Conservation (phyloP, 768 basidiomycete genomes). For the Tulasnella sp. region DNA sequence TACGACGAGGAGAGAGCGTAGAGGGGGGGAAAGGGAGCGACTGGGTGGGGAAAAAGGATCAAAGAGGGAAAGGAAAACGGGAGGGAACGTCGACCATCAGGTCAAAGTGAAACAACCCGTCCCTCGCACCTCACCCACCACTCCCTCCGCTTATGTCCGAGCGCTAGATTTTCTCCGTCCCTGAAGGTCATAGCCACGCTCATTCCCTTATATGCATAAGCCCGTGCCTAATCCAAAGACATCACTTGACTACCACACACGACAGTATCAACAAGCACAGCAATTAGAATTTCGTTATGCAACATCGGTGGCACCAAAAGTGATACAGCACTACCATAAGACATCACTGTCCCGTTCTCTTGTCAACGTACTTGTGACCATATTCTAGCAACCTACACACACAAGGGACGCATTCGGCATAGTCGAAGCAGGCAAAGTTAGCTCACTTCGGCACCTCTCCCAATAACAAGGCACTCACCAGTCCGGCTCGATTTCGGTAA, state of each 20-base stretch:
- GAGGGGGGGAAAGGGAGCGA: neutral
- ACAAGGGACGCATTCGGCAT: slow-evolving; percentile 12
- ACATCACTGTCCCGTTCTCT: slow-evolving; percentile 12
- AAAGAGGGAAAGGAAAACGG: neutral
- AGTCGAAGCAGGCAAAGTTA: neutral
- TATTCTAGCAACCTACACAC: slow-evolving; percentile 41
- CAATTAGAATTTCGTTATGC: neutral
- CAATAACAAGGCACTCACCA: slow-evolving; percentile 47
- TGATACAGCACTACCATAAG: neutral
- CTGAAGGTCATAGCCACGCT: neutral
- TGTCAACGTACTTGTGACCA: slow-evolving; percentile 42
- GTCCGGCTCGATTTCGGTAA: slow-evolving; percentile 92
- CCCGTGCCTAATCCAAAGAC: neutral
- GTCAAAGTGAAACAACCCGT: slow-evolving; percentile 1
- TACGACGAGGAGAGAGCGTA: neutral
- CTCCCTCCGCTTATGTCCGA: neutral
- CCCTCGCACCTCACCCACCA: neutral
- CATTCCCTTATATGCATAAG: neutral
- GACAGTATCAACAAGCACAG: neutral
- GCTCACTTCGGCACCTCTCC: neutral
- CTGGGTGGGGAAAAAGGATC: neutral
- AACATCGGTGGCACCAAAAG: neutral
- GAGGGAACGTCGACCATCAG: neutral
- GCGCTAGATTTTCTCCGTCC: neutral
- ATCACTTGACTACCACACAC: too few relatives aligned